Evolutionary conservation across 2,329 filamentous ascomycete species (phyloP), one percentile per base, ranked within the genome.

Genomic region (Celoporthe dispersa): DNA sequence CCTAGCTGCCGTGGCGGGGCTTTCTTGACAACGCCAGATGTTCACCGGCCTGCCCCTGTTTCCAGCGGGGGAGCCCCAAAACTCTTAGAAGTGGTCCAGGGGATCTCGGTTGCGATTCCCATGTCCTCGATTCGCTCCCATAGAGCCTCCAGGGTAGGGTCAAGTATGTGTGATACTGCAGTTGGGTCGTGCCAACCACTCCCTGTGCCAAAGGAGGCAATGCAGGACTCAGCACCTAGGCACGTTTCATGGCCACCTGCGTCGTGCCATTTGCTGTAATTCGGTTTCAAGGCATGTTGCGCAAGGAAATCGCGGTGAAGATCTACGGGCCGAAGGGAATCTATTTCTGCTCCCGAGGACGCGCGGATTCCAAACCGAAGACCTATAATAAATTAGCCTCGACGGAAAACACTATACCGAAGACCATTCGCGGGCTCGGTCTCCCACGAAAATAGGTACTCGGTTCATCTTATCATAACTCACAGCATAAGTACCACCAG

Each of bases 1-100:
- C 64, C 53, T 37, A 66, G 51, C 48, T 28, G 28, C 33, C 33
- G 31, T 44, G 48, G 48, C 48, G 64, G 44, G 64, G 64, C 44
- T 6, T 33, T 57, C 33, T 37, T 37, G 48, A 66, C 53, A 25
- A 48, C 31, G 63, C 31, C 35, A 48, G 19, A 39, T 28, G 33
- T n/a, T n/a, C 51, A 57, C 33, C 25, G 44, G 64, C 51, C 31
- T 64, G 41, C 16, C 28, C 19, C 63, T 53, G 22, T 28, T n/a
- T 35, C 22, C 7, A 7, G 8, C 31, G 19, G 63, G 16, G 19
- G 11, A 9, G 22, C 28, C 3, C 28, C 35, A n/a, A 33, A 35
- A 31, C 63, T n/a, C 11, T 9, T n/a, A 48, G 7, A n/a, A n/a
- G 44, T n/a, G 12, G 19, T 31, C 2, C 28, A 16, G 28, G 31